Evolutionary conservation across 768 basidiomycete genomes (phyloP).

Genomic region (Termitomyces eurrhizus): DNA sequence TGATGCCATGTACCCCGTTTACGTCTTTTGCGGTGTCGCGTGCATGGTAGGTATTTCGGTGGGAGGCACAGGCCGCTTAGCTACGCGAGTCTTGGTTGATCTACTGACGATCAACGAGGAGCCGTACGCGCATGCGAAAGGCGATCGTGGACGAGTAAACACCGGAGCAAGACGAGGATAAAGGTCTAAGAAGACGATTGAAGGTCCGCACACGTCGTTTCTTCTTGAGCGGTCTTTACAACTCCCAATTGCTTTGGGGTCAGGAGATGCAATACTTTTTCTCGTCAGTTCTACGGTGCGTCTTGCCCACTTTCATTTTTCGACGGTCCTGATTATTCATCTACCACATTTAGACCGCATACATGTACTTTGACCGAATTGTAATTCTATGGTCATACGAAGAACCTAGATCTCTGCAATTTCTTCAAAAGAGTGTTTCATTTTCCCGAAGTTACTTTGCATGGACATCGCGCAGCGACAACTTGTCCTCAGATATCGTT

Average conservation of each 20-base stretch:
- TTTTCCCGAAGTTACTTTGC: no score
- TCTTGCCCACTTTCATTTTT: not conserved
- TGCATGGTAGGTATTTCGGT: conserved; percentile 47
- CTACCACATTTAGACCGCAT: not conserved
- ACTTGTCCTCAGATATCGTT: no score
- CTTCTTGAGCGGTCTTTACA: no score
- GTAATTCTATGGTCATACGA: no score
- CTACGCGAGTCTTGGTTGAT: conserved; percentile 14
- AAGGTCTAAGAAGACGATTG: conserved; percentile 3
- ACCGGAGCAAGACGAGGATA: not conserved
- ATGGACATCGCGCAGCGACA: no score
- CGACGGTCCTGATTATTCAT: not conserved
- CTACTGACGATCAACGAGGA: not conserved
- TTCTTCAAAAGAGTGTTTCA: not conserved
- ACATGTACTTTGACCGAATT: not conserved
- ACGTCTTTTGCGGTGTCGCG: conserved; percentile 53
- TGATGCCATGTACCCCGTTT: conserved; percentile 48
- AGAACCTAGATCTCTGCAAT: not conserved
- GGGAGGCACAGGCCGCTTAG: conserved; percentile 33
- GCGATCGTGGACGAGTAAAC: not conserved
- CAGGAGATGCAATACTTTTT: not conserved
- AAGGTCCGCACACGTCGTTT: no score
- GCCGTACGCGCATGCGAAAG: not conserved
- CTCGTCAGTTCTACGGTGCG: not conserved
- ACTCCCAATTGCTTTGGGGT: not conserved